Evolutionary conservation across 164 flowering plant genomes (phyloP).

Genomic region (Kalanchoe fedtschenkoi): DNA sequence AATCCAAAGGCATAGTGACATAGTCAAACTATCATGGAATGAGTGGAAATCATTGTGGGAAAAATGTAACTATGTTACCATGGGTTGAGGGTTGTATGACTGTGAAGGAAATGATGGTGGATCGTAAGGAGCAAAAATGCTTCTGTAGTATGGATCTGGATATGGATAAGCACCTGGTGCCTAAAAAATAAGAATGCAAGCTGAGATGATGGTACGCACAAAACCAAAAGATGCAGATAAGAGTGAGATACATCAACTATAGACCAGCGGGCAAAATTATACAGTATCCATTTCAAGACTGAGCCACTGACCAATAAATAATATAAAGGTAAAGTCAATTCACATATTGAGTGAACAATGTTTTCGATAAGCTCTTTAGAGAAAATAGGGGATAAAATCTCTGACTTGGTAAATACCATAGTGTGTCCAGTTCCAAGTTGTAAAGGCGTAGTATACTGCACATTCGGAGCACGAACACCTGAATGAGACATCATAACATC

Average conservation of each 20-base stretch:
- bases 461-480: slow-evolving; percentile 26
- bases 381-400: not conserved
- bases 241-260: not conserved
- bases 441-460: slow-evolving; percentile 39
- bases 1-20: not conserved
- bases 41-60: not conserved
- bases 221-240: not conserved
- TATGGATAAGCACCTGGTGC: slow-evolving; percentile 67
- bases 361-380: not conserved
- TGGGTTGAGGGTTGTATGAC: slow-evolving; percentile 44
- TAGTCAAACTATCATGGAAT: not conserved
- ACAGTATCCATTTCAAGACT: not conserved
- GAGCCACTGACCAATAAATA: not conserved
- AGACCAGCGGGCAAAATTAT: not conserved
- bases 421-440: slow-evolving; percentile 48
- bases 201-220: not conserved
- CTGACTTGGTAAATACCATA: slow-evolving; percentile 25
- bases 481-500: slow-evolving; percentile 31
- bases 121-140: slow-evolving; percentile 80
- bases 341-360: not conserved
- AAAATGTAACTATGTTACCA: slow-evolving; percentile 35
- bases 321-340: not conserved
- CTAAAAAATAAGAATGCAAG: slow-evolving; percentile 20
- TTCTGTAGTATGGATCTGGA: slow-evolving; percentile 86
- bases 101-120: slow-evolving; percentile 53